Base-by-base conservation (phyloP, 108 stramenopile species). In the Seminavis robusta region DNA sequence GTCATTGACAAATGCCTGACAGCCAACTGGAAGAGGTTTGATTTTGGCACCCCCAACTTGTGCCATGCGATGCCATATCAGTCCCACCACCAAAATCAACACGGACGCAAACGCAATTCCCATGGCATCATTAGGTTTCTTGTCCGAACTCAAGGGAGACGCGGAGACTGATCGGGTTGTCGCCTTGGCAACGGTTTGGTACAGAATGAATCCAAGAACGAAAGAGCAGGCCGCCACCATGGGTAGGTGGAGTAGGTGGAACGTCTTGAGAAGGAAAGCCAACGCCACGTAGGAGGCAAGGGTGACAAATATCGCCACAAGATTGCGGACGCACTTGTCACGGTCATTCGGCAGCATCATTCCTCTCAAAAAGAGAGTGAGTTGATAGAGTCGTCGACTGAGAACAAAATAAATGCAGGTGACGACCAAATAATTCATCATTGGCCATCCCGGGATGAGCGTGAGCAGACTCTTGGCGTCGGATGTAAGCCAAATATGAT, bases 401-500 rank as follows among this genome's bases (percentile, higher is more conserved):
- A 81, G 17, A 0, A 65, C 20, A 26, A 86, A 72, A 53, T 83
- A 90, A 28, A 87, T 57, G 38, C 76, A 31, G 4, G 85, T 79
- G 31, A 90, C 88, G 34, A 90, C 28, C 50, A 80, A 48, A 55
- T 90, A 70, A 46, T 94, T 94, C 27, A 84, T 53, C 28, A 83
- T 85, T 15, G 88, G 92, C 75, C 80, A 90, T 6, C 82, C 81
- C 3, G 92, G 88, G 30, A 90, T 20, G 13, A 94, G 65, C 9
- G 79, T 82, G 26, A 94, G 56, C 11, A 90, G 65, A 26, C 71
- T 86, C 65, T 86, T 88, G 49, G 86, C 84, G 64, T 94, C 79
- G 19, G 84, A 84, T 4, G 86, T 95, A 19, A 99, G 68, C 95
- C 95, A 97, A 33, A 98, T 76, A 63, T 99, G 98, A 74, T 98